These are phyloP conservation scores for Marchantia polymorpha DNA, from an alignment of 225 moss, liverwort and hornwort genomes.

Conservation along the genomic window DNA sequence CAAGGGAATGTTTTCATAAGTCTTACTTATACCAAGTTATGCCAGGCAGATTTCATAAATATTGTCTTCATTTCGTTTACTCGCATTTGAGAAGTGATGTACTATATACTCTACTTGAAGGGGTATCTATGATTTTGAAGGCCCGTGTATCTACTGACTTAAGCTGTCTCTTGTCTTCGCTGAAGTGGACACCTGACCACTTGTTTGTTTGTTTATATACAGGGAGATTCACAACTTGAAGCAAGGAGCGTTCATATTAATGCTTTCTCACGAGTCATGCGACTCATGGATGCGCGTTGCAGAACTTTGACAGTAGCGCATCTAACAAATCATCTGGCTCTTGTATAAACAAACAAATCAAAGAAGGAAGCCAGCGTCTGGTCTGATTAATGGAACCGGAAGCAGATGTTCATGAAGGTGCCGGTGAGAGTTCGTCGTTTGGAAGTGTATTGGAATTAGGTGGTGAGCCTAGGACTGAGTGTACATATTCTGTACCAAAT, in stretches of 20 bases:
- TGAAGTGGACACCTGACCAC: background rate
- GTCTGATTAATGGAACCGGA: slow-evolving; percentile 1
- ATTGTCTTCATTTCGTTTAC: too few relatives aligned
- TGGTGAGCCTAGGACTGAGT: background rate
- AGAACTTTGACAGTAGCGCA: background rate
- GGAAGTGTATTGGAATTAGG: background rate
- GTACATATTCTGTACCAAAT: background rate
- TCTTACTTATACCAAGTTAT: too few relatives aligned
- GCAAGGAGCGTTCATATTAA: background rate
- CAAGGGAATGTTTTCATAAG: too few relatives aligned
- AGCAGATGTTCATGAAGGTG: background rate
- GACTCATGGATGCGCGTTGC: background rate
- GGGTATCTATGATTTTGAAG: too few relatives aligned
- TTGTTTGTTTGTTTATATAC: background rate
- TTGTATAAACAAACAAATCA: background rate
- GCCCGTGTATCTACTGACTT: too few relatives aligned
- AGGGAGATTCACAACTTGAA: background rate
- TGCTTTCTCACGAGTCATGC: background rate
- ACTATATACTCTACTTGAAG: too few relatives aligned
- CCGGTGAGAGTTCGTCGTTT: background rate
- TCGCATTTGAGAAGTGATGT: too few relatives aligned
- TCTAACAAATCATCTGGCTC: background rate
- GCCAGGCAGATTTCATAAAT: too few relatives aligned
- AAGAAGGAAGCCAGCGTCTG: background rate
- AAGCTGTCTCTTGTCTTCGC: too few relatives aligned